phyloP scores from a whole-genome alignment of 768 basidiomycete species.

The Pulveroboletus sp. region DNA sequence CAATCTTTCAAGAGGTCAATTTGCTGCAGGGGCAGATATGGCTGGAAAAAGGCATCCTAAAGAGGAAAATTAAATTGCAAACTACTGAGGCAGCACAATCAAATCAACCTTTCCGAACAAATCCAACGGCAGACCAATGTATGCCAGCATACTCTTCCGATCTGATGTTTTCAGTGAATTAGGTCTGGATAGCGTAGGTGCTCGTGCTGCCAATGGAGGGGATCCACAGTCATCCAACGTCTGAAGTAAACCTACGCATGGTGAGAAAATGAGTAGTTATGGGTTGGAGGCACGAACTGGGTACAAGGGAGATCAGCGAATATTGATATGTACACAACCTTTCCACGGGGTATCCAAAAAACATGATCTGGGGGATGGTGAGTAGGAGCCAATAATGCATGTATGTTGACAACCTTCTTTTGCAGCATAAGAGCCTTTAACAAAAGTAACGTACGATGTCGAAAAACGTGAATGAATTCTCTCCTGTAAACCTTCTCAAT shows the following conservation, averaged over 20 bases:
- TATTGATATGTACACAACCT: constrained; percentile 96
- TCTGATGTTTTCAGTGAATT: constrained; percentile 86
- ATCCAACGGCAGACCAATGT: constrained; percentile 89
- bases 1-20: constrained; percentile 80
- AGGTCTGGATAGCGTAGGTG: constrained; percentile 61
- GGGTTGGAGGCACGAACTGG: constrained; percentile 44
- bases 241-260: constrained; percentile 67
- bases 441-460: constrained; percentile 88
- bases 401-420: constrained; percentile 57
- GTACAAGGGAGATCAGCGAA: constrained; percentile 89
- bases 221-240: constrained; percentile 89
- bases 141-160: constrained; percentile 84
- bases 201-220: constrained; percentile 63
- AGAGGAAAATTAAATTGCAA: constrained; percentile 1
- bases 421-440: constrained; percentile 93
- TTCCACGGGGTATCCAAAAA: constrained; percentile 95
- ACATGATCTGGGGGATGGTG: constrained; percentile 68
- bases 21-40: constrained; percentile 94
- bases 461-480: constrained; percentile 89
- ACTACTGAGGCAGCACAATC: neutral
- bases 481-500: constrained; percentile 45
- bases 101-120: constrained; percentile 77
- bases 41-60: constrained; percentile 94
- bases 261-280: constrained; percentile 3
- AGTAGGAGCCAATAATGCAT: constrained; percentile 4